Percentiles rank a stretch among this genome's conserved stretches.
phyloP scores from a whole-genome alignment of 2,329 filamentous ascomycete species.

The Diaporthe ilicicola region DNA sequence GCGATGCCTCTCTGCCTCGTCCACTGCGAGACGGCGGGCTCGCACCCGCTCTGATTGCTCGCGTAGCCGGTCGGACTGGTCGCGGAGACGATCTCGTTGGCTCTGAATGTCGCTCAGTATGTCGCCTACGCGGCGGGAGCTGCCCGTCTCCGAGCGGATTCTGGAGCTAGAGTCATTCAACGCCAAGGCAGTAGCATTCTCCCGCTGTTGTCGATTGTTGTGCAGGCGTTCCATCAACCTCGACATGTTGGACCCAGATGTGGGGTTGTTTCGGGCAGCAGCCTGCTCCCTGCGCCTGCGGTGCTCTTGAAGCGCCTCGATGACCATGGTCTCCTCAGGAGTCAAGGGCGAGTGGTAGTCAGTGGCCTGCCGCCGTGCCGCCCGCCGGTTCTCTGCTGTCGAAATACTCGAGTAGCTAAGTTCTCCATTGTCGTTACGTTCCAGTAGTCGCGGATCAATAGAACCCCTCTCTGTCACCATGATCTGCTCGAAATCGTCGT shows the following conservation, averaged over 20 bases:
- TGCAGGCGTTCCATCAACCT: conserved; percentile 31
- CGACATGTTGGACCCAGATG: conserved; percentile 12
- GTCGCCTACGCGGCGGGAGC: conserved; percentile 45
- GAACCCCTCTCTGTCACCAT: conserved; percentile 63
- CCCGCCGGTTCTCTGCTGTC: conserved; percentile 42
- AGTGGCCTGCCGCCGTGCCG: conserved; percentile 44
- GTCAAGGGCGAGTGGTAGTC: conserved; percentile 62
- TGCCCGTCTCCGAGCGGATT: conserved; percentile 24
- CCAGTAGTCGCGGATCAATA: conserved; percentile 62
- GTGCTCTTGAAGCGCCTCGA: conserved; percentile 64
- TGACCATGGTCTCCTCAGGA: conserved; percentile 62
- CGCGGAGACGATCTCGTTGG: conserved; percentile 45
- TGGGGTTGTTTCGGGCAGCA: conserved; percentile 23
- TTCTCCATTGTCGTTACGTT: conserved; percentile 55
- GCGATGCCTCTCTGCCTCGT: conserved; percentile 26
- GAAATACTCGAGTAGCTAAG: conserved; percentile 36
- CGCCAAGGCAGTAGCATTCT: conserved; percentile 2
- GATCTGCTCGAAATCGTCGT: conserved; percentile 64
- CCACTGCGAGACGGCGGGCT: conserved; percentile 16
- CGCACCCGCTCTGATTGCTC: conserved; percentile 32
- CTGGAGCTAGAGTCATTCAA: conserved; percentile 17
- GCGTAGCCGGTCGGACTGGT: conserved; percentile 39
- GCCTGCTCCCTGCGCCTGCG: conserved; percentile 59
- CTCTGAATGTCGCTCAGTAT: conserved; percentile 49
- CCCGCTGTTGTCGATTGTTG: conserved; percentile 12